Conservation (phyloP, 2,329 filamentous ascomycete species). For the Sporothrix pallida region DNA sequence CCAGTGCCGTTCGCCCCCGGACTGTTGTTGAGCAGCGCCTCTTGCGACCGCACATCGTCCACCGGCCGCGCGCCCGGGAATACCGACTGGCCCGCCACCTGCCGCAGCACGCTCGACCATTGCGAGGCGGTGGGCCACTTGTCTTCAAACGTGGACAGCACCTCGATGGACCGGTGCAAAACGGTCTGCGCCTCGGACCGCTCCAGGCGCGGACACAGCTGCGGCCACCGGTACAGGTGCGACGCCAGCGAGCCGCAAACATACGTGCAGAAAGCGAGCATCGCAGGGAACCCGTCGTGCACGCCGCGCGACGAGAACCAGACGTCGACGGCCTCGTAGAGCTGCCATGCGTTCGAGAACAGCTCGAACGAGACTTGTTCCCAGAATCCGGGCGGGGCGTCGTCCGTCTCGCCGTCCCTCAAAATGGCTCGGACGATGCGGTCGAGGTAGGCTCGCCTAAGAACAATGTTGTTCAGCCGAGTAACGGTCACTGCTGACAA, state of each 20-base stretch:
- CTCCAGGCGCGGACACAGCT: conserved; percentile 16
- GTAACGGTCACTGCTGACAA: conserved; percentile 47
- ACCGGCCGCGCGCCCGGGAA: conserved; percentile 11
- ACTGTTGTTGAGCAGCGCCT: conserved; percentile 21
- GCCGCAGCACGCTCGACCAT: conserved; percentile 28
- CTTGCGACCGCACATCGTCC: conserved; percentile 30
- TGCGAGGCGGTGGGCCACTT: conserved; percentile 30
- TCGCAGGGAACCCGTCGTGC: conserved; percentile 15
- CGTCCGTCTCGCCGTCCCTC: not conserved
- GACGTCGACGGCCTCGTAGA: conserved; percentile 22
- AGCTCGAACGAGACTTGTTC: conserved; percentile 23
- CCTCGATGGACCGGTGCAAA: conserved; percentile 20
- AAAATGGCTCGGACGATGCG: conserved; percentile 38
- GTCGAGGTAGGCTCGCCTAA: conserved; percentile 46
- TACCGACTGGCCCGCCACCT: conserved; percentile 23
- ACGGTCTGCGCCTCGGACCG: conserved; percentile 4
- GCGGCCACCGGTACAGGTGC: conserved; percentile 21
- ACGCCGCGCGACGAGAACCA: conserved; percentile 19
- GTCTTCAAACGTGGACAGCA: conserved; percentile 28
- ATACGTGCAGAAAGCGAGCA: conserved; percentile 22
- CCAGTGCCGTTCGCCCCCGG: not conserved
- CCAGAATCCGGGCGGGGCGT: conserved; percentile 8
- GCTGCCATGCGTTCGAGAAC: conserved; percentile 17
- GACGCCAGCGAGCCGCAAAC: conserved; percentile 19
- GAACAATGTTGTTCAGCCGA: conserved; percentile 47